Evolutionary conservation across 2,329 filamentous ascomycete genomes (phyloP), one percentile per base, ranked within the genome.

Genomic region (Leptographium radiaticola): DNA sequence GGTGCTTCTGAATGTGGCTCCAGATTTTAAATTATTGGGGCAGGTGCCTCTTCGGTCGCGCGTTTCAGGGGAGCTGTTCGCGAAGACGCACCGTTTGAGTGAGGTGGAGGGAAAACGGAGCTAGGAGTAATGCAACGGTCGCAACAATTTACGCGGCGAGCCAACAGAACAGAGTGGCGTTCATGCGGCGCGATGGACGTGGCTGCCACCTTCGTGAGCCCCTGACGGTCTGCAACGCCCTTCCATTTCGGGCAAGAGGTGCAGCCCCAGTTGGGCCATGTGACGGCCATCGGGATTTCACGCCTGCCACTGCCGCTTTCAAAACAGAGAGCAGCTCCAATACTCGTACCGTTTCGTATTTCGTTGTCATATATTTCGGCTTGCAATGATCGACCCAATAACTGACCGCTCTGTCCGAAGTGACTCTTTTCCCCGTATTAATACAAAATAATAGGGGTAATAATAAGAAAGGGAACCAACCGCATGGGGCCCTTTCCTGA

Each of bases 361-460:
- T 5, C 25, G 25, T 25, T 25, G 25, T 25, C 25, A 25, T 25
- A 25, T 25, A 25, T 36, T 36, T 36, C 9, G 34, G 34, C 34
- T 13, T 9, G 2, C 12, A 10, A 36, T 36, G 34, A 36, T 10
- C 34, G 25, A 36, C 9, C 9, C 34, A 25, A 8, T 16, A 39
- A 15, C 7, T 49, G 34, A 34, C 47, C 47, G 47, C 36, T 49
- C 33, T 25, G 13, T 36, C 31, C 6, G 42, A n/a, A 36, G 18
- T 36, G 43, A 34, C 34, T 46, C 45, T n/a, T 25, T 53, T 42
- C 53, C 51, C 53, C 53, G 40, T 55, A 50, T 52, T 54, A 56
- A 47, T 51, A 54, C 47, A 40, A 53, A 43, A 54, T 25, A 57
- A 57, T 55, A 55, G 53, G 56, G 56, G 56, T 57, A 57, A 53